Conservation (phyloP, 495 filamentous ascomycete species). For the Trichoderma asperelloides region DNA sequence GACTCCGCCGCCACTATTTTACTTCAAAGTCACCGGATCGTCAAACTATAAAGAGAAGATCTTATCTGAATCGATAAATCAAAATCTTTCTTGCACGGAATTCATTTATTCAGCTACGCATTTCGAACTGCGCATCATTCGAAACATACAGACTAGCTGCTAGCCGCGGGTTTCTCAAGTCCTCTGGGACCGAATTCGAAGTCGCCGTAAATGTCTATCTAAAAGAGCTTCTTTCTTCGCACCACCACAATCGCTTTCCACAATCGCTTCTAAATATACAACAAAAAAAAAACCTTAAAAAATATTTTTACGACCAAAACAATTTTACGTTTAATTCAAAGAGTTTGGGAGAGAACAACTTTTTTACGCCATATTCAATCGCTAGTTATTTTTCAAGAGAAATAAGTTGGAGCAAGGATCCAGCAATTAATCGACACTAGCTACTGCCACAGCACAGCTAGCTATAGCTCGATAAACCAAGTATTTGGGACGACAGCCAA, state of each 20-base stretch:
- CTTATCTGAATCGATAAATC: neutral
- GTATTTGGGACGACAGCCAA: neutral
- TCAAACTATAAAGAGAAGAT: neutral
- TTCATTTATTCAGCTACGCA: neutral
- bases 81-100: neutral
- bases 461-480: neutral
- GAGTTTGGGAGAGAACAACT: neutral
- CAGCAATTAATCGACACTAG: neutral
- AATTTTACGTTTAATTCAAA: neutral
- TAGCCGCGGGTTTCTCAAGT: neutral
- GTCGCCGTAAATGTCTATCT: slow-evolving; percentile 1
- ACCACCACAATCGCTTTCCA: slow-evolving; percentile 22
- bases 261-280: slow-evolving; percentile 24
- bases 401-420: neutral
- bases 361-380: slow-evolving; percentile 2
- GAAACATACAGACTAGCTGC: neutral
- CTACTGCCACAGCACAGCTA: neutral
- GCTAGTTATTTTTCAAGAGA: neutral
- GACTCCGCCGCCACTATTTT: neutral
- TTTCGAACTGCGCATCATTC: neutral
- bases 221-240: neutral
- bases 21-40: neutral
- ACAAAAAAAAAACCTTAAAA: slow-evolving; percentile 15
- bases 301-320: slow-evolving; percentile 8
- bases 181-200: neutral